These are phyloP conservation scores for Cocos nucifera DNA, from an alignment of 176 grass and related monocot genomes.

Conservation along the genomic window DNA sequence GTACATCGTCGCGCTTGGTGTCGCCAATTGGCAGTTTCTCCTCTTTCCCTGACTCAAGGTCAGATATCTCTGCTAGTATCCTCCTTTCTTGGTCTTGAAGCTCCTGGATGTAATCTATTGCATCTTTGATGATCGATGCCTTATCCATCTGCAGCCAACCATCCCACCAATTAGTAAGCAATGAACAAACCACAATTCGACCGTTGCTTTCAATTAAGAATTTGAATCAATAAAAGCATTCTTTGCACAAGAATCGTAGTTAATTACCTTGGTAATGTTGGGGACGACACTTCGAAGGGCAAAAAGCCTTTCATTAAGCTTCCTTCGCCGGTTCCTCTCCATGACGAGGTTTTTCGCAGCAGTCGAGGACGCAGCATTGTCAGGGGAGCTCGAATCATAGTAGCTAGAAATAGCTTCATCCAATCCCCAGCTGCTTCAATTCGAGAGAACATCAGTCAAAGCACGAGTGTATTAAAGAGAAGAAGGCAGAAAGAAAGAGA, in stretches of 20 bases:
- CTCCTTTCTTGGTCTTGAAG: constrained; percentile 40
- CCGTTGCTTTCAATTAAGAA: too few relatives aligned
- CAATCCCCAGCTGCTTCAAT: constrained; percentile 24
- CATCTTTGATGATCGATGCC: constrained; percentile 54
- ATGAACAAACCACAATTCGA: background rate
- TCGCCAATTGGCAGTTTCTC: background rate
- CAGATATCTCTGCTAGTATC: constrained; percentile 30
- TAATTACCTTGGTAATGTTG: constrained; percentile 47
- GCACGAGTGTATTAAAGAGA: background rate
- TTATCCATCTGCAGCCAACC: constrained; percentile 51
- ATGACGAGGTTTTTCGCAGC: constrained; percentile 7
- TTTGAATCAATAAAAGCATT: too few relatives aligned
- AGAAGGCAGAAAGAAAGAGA: constrained; percentile 1
- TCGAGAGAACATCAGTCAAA: background rate
- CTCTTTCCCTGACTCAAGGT: constrained; percentile 13
- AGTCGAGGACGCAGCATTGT: constrained; percentile 11
- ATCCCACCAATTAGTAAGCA: background rate
- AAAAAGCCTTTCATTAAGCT: constrained; percentile 58
- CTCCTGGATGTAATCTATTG: constrained; percentile 45
- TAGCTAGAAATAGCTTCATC: constrained; percentile 13
- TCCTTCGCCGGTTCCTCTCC: constrained; percentile 31
- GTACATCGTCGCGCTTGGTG: background rate
- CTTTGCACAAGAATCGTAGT: too few relatives aligned
- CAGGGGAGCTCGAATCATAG: constrained; percentile 23
- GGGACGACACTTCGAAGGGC: constrained; percentile 54